phyloP scores from a whole-genome alignment of 2,329 filamentous ascomycete species.

The Sclerotinia nivalis region DNA sequence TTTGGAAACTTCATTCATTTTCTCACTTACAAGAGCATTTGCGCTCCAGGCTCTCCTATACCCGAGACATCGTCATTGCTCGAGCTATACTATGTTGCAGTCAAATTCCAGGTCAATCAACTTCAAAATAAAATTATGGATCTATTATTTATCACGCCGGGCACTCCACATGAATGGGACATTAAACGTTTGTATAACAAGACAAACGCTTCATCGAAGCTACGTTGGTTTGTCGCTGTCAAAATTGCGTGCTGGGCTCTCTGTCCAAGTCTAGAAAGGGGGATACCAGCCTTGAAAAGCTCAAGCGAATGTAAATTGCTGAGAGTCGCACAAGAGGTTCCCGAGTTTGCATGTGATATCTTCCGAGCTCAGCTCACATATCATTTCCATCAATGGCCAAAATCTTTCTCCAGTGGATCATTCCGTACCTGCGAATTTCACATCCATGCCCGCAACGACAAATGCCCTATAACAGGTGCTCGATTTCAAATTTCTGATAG shows the following conservation, averaged over 20 bases:
- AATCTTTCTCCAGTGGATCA: neutral
- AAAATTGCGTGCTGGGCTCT: neutral
- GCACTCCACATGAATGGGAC: neutral
- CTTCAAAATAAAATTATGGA: neutral
- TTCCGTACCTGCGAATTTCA: constrained; percentile 2
- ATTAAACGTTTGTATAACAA: constrained; percentile 1
- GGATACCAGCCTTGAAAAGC: neutral
- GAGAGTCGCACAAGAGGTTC: neutral
- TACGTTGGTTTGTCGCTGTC: neutral
- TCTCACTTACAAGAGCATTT: neutral
- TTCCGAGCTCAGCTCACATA: constrained; percentile 1
- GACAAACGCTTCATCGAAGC: neutral
- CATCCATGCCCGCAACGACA: neutral
- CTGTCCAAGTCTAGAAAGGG: neutral
- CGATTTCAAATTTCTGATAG: neutral
- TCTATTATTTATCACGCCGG: neutral
- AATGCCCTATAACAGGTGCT: neutral
- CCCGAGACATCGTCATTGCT: neutral
- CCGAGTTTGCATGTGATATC: neutral
- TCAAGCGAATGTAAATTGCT: neutral
- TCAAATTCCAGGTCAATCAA: neutral
- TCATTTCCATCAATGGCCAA: neutral
- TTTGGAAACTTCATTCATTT: constrained; percentile 4
- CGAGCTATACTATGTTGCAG: neutral
- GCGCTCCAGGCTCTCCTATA: neutral